A percentile compares a stretch with the other conserved stretches of the same genome.
Conservation (phyloP, 2,329 filamentous ascomycete genomes). For the Aspergillus sp. region DNA sequence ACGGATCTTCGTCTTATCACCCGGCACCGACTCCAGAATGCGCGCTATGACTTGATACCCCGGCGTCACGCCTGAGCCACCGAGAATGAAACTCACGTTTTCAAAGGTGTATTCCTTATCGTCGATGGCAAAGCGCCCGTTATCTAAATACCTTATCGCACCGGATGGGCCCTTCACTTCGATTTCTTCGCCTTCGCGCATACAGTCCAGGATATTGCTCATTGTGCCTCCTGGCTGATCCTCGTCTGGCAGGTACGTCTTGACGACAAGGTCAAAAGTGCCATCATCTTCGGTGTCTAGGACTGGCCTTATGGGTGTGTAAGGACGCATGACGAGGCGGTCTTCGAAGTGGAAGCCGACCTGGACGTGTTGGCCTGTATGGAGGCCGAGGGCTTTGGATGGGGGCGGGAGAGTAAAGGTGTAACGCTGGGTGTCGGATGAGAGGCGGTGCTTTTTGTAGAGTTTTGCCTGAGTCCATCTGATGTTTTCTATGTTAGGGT, state of each 20-base stretch:
- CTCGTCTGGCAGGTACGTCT: constrained; percentile 52
- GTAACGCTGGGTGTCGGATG: constrained; percentile 35
- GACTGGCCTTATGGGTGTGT: constrained; percentile 52
- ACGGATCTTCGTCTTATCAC: constrained; percentile 39
- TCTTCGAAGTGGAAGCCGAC: constrained; percentile 55
- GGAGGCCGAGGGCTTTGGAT: constrained; percentile 44
- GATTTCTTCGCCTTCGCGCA: constrained; percentile 49
- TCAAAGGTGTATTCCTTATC: constrained; percentile 43
- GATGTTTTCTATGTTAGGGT: neutral
- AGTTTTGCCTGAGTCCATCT: constrained; percentile 49
- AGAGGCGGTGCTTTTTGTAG: constrained; percentile 40
- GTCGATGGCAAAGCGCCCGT: constrained; percentile 49
- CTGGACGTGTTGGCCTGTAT: constrained; percentile 54
- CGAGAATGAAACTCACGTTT: constrained; percentile 50
- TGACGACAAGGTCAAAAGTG: constrained; percentile 51
- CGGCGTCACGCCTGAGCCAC: constrained; percentile 53
- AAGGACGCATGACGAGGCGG: constrained; percentile 51
- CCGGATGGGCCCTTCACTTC: constrained; percentile 55
- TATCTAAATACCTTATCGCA: constrained; percentile 51
- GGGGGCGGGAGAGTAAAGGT: constrained; percentile 18
- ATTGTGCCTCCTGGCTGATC: constrained; percentile 55
- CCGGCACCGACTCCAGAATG: constrained; percentile 38
- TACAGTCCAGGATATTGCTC: constrained; percentile 53
- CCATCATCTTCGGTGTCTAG: constrained; percentile 40
- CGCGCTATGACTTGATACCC: constrained; percentile 52